Conservation (phyloP, 495 filamentous ascomycete species). For the Podospora conica region DNA sequence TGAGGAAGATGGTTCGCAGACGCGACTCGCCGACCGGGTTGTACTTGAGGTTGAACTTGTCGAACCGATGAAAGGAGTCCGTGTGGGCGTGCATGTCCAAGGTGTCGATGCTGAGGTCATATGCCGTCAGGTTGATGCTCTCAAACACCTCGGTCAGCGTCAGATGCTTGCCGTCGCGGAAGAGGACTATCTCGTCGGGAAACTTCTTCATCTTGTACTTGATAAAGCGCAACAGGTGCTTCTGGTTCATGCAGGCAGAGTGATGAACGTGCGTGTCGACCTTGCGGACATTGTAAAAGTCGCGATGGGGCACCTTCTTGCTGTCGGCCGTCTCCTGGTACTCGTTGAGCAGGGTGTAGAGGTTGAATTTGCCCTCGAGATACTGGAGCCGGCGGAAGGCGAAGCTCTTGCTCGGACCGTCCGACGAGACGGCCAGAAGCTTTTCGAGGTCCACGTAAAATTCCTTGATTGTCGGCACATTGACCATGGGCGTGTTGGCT, state of each 20-base stretch:
- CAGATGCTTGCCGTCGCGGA: conserved; percentile 85
- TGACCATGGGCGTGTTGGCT: conserved; percentile 59
- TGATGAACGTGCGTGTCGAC: conserved; percentile 99
- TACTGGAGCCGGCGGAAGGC: conserved; percentile 92
- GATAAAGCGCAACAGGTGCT: conserved; percentile 95
- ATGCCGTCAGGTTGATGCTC: conserved; percentile 93
- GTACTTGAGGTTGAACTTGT: conserved; percentile 99
- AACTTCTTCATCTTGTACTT: conserved; percentile 99
- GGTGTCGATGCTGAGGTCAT: conserved; percentile 97
- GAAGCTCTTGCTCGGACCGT: conserved; percentile 95
- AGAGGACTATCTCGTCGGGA: conserved; percentile 88
- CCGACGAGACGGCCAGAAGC: conserved; percentile 75
- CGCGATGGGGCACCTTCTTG: conserved; percentile 92
- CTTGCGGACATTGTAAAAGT: conserved; percentile 98
- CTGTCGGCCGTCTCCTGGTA: conserved; percentile 97
- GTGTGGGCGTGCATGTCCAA: conserved; percentile 99
- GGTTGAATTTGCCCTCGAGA: conserved; percentile 91
- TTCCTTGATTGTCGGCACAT: conserved; percentile 81
- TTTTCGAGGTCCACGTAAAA: conserved; percentile 94
- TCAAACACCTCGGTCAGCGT: conserved; percentile 92
- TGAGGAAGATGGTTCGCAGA: conserved; percentile 90
- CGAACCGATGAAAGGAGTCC: conserved; percentile 96
- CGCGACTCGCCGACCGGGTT: conserved; percentile 96
- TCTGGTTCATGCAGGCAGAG: conserved; percentile 99
- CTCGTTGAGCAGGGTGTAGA: conserved; percentile 87